Conservation (phyloP, 352 stramenopile species). For the Thraustochytrium striatum region DNA sequence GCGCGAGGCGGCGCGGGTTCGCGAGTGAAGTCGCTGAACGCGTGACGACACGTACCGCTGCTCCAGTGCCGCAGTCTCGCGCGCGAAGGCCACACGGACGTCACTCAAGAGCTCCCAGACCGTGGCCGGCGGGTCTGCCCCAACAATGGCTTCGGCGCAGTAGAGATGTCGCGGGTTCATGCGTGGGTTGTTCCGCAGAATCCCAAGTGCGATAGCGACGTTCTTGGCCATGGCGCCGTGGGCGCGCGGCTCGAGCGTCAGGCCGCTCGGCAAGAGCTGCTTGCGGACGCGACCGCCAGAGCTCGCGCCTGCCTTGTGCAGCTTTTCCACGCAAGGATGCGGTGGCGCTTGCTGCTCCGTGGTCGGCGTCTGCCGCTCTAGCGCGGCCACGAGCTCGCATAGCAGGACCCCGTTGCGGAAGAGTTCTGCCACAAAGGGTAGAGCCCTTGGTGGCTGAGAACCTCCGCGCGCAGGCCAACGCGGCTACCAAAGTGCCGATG, state of each 20-base stretch:
- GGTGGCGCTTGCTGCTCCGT: neutral
- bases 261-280: neutral
- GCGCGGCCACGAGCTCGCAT: neutral
- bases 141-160: constrained; percentile 8
- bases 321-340: constrained; percentile 6
- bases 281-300: neutral
- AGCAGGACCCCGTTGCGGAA: constrained; percentile 26
- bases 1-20: neutral
- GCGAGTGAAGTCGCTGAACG: neutral
- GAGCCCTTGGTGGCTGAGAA: neutral
- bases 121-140: neutral
- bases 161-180: constrained; percentile 40
- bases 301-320: neutral
- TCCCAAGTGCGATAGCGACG: neutral
- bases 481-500: neutral
- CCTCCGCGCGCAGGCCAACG: neutral
- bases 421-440: neutral
- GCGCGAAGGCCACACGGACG: neutral
- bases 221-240: constrained; percentile 15
- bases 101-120: constrained; percentile 25
- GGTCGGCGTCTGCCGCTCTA: neutral
- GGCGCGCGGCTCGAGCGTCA: neutral
- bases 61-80: neutral
- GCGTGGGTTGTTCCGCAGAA: neutral
- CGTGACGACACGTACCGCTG: neutral